phyloP scores from a whole-genome alignment of 2,329 filamentous ascomycete genomes.

The Arachnomyces sp. region DNA sequence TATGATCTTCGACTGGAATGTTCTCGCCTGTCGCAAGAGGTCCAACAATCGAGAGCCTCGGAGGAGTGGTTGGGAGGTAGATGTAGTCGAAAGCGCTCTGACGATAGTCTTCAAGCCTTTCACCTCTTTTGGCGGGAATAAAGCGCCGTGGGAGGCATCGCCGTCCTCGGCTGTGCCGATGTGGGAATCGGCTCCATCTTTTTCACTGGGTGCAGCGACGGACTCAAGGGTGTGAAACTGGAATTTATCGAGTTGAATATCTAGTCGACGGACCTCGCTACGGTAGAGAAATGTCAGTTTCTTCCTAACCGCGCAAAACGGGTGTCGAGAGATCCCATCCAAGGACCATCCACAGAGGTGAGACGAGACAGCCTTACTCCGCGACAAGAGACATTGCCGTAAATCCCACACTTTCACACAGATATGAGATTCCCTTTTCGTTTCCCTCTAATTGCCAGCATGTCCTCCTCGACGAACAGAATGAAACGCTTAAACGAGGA shows the following conservation, averaged over 20 bases:
- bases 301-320: too few relatives aligned
- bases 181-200: constrained; percentile 7
- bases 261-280: constrained; percentile 50
- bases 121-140: constrained; percentile 41
- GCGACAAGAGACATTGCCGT: constrained; percentile 2
- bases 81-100: constrained; percentile 61
- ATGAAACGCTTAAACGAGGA: too few relatives aligned
- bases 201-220: constrained; percentile 14
- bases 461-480: too few relatives aligned
- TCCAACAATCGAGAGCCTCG: constrained; percentile 50
- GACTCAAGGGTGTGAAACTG: constrained; percentile 35
- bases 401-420: too few relatives aligned
- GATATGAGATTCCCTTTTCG: too few relatives aligned
- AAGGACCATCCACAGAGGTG: too few relatives aligned
- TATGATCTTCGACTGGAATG: constrained; percentile 12
- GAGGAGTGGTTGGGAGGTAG: constrained; percentile 56
- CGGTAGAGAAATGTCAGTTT: background rate
- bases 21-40: constrained; percentile 54
- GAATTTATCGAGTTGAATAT: constrained; percentile 50
- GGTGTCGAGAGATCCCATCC: background rate
- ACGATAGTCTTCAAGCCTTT: constrained; percentile 57
- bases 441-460: too few relatives aligned
- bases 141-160: constrained; percentile 34
- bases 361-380: background rate
- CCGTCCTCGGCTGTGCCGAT: constrained; percentile 22